Base-by-base conservation (phyloP, 257 asterid species). In the Solanum microdontum region DNA sequence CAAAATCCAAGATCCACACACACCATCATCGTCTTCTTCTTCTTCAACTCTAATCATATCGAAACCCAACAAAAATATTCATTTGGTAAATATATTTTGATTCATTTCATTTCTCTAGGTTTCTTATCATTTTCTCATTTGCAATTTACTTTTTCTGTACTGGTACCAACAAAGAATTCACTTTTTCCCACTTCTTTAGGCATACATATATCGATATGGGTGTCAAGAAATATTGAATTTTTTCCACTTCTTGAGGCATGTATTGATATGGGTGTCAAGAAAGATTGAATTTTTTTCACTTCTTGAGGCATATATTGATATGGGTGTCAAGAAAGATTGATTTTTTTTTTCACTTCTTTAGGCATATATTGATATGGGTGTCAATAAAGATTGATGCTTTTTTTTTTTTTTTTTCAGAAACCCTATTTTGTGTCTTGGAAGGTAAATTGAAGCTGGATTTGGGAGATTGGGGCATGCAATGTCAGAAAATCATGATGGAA, bases 401-500 rank as follows among this genome's bases (percentile, higher is more conserved):
- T 4, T 12, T 5, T 51, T 88, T 32, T 1, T 14, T 6, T 10
- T 24, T 79, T 39, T 26, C 83, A 82, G 79, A 87, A 79, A 43
- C 79, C 83, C 36, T 87, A 68, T 86, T 34, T 84, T 45, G 87
- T 84, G 60, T 73, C 83, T 87, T 87, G 88, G 4, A 80, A 48
- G 85, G 68, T 45, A 28, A 48, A 26, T 28, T 45, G 69, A 80
- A 82, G 69, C 69, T 80, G 87, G 24, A 69, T 73, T 84, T 86
- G 60, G 86, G 86, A 73, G 91, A 93, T 90, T 90, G 92, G 88
- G 89, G 51, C 90, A 92, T 80, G 85, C 85, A 88, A 95, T 95
- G 98, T 90, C 92, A n/a, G 94, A 93, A 87, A 90, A 88, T 86
- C 86, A 89, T 51, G 92, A 66, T 88, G 94, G 89, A 89, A 92